Percentiles rank a stretch among this genome's conserved stretches.
Evolutionary conservation across 2,329 filamentous ascomycete genomes (phyloP).

Genomic region (Clarireedia paspali): DNA sequence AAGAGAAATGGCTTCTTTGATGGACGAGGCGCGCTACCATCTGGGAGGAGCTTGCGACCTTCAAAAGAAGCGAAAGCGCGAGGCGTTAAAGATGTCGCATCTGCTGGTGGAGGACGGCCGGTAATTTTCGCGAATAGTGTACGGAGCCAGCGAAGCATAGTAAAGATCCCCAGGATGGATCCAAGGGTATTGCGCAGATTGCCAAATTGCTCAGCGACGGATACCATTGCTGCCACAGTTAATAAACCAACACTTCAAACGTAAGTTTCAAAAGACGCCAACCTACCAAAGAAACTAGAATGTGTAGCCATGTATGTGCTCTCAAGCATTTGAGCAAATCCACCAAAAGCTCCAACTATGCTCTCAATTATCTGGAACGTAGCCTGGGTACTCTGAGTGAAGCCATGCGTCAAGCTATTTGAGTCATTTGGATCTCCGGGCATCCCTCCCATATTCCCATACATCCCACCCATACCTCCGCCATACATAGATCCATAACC

Average conservation of each 20-base stretch:
- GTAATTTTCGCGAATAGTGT: conserved; percentile 89
- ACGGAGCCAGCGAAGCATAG: conserved; percentile 87
- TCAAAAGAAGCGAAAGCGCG: conserved; percentile 87
- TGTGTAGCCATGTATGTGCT: conserved; percentile 99
- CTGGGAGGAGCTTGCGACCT: conserved; percentile 54
- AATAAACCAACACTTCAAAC: conserved; percentile 9
- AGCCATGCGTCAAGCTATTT: conserved; percentile 89
- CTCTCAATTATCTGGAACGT: conserved; percentile 99
- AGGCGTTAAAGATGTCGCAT: conserved; percentile 79
- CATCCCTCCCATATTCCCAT: conserved; percentile 39
- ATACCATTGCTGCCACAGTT: conserved; percentile 72
- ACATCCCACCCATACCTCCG: conserved; percentile 30
- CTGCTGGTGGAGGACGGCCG: conserved; percentile 80
- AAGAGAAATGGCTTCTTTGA: conserved; percentile 95
- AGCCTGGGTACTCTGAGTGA: conserved; percentile 88
- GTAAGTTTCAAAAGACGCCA: background rate
- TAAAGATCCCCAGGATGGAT: conserved; percentile 91
- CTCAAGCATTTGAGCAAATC: conserved; percentile 98
- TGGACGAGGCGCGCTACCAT: conserved; percentile 61
- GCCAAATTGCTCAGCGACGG: conserved; percentile 93
- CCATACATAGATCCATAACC: conserved; percentile 33
- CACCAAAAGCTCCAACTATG: conserved; percentile 91
- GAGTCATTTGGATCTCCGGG: conserved; percentile 74
- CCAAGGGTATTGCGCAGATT: conserved; percentile 89
- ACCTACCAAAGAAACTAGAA: conserved; percentile 92